Evolutionary conservation across 495 filamentous ascomycete species (phyloP), one percentile per base, ranked within the genome.

Genomic region (Lentithecium fluviatile): DNA sequence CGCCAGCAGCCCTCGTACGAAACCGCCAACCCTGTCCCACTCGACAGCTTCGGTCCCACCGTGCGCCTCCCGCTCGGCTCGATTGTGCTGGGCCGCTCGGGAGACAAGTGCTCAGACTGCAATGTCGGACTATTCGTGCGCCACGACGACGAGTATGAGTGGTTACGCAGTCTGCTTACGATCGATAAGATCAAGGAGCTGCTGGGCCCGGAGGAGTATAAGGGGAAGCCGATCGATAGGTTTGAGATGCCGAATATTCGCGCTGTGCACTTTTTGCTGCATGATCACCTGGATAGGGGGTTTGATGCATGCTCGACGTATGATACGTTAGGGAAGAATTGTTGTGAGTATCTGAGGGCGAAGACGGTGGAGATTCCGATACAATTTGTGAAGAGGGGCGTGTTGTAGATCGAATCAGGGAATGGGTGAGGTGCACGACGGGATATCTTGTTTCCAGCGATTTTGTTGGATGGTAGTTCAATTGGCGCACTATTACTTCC

Each of bases 111-210:
- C 24, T 61, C 56, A 3, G 65, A 73, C 47, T 59, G 56, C 46
- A 73, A 73, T 49, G 62, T 73, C 32, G 71, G 71, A 11, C 60
- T 73, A 24, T 73, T 69, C 37, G 66, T 72, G 1, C 52, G 60
- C 23, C 34, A 57, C 37, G 62, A 69, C 21, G 66, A 69, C 19
- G 66, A 69, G 47, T 69, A 38, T 20, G 57, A 65, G 10, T 69
- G 66, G 66, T 37, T 69, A 34, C 43, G 62, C 1, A 36, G 15
- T 12, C 19, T 65, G 12, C 47, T 69, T 2, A 65, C 56, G 13
- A 46, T 65, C 12, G 56, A 54, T 6, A 65, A 65, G 45, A 47
- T 69, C 47, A 57, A 56, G 23, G 62, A 69, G 57, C 34, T 69
- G 29, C 45, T 69, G 4, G 66, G 62, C 5, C 53, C 58, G 12